Evolutionary conservation across 768 basidiomycete species (phyloP).

Genomic region (Tulasnella sp.): DNA sequence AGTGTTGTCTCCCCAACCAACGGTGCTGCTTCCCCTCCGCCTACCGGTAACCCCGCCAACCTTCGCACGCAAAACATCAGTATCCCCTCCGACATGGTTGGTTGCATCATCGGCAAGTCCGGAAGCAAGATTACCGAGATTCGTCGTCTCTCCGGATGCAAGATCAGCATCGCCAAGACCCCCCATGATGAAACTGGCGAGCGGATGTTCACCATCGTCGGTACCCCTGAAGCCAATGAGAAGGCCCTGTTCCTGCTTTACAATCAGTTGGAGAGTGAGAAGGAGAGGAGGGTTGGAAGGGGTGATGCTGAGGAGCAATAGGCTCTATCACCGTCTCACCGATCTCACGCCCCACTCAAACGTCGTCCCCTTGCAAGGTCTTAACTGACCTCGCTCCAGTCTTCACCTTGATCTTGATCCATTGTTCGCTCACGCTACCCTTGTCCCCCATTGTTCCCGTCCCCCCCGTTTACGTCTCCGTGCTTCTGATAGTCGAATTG

Average conservation of each 20-base stretch:
- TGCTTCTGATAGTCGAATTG: not conserved
- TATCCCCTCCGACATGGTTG: slow-evolving; percentile 99
- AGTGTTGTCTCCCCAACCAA: slow-evolving; percentile 37
- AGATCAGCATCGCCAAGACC: slow-evolving; percentile 97
- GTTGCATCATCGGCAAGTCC: slow-evolving; percentile 89
- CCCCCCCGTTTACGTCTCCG: not conserved
- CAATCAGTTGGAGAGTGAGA: slow-evolving; percentile 94
- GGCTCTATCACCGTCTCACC: not conserved
- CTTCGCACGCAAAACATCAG: slow-evolving; percentile 98
- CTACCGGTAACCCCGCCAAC: slow-evolving; percentile 50
- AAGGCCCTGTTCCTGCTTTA: slow-evolving; percentile 93
- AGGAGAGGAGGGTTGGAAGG: slow-evolving; percentile 84
- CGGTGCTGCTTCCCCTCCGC: slow-evolving; percentile 27
- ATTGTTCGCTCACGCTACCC: not conserved
- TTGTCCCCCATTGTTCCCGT: not conserved
- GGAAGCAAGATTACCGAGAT: slow-evolving; percentile 99
- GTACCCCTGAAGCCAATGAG: slow-evolving; percentile 94
- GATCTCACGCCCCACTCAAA: not conserved
- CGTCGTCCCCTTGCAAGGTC: not conserved
- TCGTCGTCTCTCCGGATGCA: slow-evolving; percentile 92
- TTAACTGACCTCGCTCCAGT: slow-evolving; percentile 24
- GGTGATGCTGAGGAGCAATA: slow-evolving; percentile 43
- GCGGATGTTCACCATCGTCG: slow-evolving; percentile 98
- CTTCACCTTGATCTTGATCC: slow-evolving; percentile 1
- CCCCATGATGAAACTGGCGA: slow-evolving; percentile 99